phyloP scores from a whole-genome alignment of 2,329 filamentous ascomycete species.

The Simplicillium sp. region DNA sequence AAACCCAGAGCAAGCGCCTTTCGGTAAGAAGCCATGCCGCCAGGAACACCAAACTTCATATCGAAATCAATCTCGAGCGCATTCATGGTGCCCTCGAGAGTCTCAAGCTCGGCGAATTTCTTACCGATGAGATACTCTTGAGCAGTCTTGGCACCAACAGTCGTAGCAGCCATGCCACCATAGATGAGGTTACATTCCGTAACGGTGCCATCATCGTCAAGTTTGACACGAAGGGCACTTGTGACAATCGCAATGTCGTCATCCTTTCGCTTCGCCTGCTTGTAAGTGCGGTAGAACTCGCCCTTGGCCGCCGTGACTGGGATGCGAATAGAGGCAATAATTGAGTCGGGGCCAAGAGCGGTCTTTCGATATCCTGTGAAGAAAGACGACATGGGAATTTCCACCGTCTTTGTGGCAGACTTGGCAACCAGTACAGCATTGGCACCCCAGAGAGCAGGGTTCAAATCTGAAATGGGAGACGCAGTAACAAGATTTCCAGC shows the following conservation, averaged over 20 bases:
- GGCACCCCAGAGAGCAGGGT: slow-evolving; percentile 84
- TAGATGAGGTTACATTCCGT: slow-evolving; percentile 74
- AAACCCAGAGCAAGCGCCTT: slow-evolving; percentile 86
- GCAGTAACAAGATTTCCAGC: slow-evolving; percentile 92
- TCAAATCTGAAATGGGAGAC: slow-evolving; percentile 92
- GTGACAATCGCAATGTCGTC: slow-evolving; percentile 98
- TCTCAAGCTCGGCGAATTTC: slow-evolving; percentile 69
- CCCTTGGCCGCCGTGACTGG: slow-evolving; percentile 65
- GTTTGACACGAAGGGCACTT: slow-evolving; percentile 64
- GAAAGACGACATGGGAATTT: slow-evolving; percentile 87
- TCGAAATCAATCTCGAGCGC: slow-evolving; percentile 86
- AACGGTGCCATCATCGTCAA: slow-evolving; percentile 62
- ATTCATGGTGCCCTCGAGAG: slow-evolving; percentile 82
- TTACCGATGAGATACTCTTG: slow-evolving; percentile 68
- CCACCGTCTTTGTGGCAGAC: slow-evolving; percentile 60
- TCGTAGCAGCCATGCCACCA: slow-evolving; percentile 90
- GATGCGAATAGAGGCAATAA: slow-evolving; percentile 82
- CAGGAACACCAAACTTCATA: slow-evolving; percentile 80
- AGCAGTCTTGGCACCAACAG: slow-evolving; percentile 74
- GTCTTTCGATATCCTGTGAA: slow-evolving; percentile 89
- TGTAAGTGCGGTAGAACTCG: slow-evolving; percentile 84
- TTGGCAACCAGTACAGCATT: slow-evolving; percentile 76
- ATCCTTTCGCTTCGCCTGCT: slow-evolving; percentile 94
- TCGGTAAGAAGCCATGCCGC: slow-evolving; percentile 94
- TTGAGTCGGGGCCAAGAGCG: slow-evolving; percentile 67